A percentile compares a stretch with the other conserved stretches of the same genome.
Conservation (phyloP, 2,329 filamentous ascomycete species). For the Botrytis pseudocinerea region DNA sequence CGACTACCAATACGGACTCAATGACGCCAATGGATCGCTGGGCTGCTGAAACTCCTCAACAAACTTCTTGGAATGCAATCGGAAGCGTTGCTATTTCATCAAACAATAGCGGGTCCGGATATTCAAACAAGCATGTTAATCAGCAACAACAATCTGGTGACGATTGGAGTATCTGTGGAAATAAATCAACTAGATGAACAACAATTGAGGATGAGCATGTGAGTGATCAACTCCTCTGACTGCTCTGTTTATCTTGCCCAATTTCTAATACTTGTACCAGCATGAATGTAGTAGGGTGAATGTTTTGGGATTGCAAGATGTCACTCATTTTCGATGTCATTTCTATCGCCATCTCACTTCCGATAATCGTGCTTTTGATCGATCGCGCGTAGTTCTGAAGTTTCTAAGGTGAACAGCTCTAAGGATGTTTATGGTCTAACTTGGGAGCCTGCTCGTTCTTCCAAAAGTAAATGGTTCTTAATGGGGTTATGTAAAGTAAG, state of each 20-base stretch:
- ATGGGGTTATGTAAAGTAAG: not conserved
- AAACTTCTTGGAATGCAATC: slow-evolving; percentile 6
- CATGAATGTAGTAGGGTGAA: not conserved
- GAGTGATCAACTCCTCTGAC: not conserved
- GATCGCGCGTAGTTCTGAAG: not conserved
- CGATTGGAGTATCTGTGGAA: slow-evolving; percentile 13
- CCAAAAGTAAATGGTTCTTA: not conserved
- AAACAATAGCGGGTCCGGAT: too few relatives aligned
- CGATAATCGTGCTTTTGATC: not conserved
- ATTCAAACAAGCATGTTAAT: not conserved
- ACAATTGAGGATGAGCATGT: not conserved
- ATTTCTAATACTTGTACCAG: not conserved
- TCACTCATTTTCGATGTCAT: not conserved
- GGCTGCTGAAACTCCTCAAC: not conserved
- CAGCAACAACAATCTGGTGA: not conserved
- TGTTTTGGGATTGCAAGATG: not conserved
- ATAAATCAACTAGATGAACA: not conserved
- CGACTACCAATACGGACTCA: too few relatives aligned
- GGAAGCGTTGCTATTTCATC: not conserved
- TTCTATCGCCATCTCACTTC: not conserved
- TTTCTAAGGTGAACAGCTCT: not conserved
- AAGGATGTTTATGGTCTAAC: not conserved
- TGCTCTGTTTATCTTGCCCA: not conserved
- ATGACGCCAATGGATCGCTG: slow-evolving; percentile 10
- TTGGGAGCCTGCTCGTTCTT: not conserved